Base-by-base conservation (phyloP, 306 rosid species). In the Betula pendula region DNA sequence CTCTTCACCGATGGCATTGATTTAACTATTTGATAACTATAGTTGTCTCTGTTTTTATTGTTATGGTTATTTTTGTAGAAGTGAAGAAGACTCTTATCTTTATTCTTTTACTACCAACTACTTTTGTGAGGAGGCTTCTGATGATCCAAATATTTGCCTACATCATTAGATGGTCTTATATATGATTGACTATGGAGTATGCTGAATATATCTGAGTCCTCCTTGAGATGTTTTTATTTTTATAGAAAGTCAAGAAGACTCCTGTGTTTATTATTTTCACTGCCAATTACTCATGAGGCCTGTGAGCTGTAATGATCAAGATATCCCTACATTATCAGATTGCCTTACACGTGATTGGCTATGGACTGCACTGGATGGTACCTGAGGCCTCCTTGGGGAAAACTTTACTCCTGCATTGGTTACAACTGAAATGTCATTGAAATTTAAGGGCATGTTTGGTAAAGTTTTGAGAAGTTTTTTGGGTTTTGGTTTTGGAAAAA, bases 261-360 rank as follows among this genome's bases (percentile, higher is more conserved):
- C 19, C 6, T 48, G 9, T 48, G 9, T 44, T 4, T 12, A 29
- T 29, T 29, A 1, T 44, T 44, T 44, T 44, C 9, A 8, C 43
- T 14, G 50, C 76, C 1, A 15, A 45, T n/a, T 40, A n/a, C 56
- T 16, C 45, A 3, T 66, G 15, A 70, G 75, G 79, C n/a, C n/a
- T n/a, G n/a, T 25, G 81, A 77, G 71, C 82, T 52, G 68, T 77
- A 74, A 77, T 77, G 84, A 63, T 60, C 8, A 12, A 43, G n/a
- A 52, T 59, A 79, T 84, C 75, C 74, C 76, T 78, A 81, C 79
- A 68, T 81, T 78, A 75, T 86, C 82, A 9, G 78, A 78, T 70
- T 71, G 14, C 68, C 70, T n/a, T 33, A 43, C n/a, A 68, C 16
- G 63, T 76, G 80, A 76, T 20, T 58, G 47, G 14, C 68, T 14